Evolutionary conservation across 345 rosid genomes (phyloP), one percentile per base, ranked within the genome.

Genomic region (Linum usitatissimum): DNA sequence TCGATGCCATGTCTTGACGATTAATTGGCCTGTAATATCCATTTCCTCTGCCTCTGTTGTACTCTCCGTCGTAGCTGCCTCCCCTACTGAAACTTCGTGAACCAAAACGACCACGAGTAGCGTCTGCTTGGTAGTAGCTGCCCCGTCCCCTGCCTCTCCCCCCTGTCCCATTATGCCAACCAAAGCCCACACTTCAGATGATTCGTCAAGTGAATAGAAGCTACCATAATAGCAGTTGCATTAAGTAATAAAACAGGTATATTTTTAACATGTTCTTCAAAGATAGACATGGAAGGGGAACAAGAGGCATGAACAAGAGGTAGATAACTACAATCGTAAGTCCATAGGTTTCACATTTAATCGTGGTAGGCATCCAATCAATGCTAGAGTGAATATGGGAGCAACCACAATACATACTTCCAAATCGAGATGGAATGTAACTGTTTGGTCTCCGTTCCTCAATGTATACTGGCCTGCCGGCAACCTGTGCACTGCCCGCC

Each of bases 381-480:
- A 3, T 4, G 20, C 30, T 15, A 55, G 5, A 55, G 20, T 17
- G 20, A 55, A 0, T 15, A 18, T 23, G 30, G 30, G 10, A 55
- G 15, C 36, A 58, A 58, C 19, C 39, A 48, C 66, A 68, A 48
- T 18, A 59, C 84, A 1, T 79, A 86, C 87, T 84, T 78, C 81
- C 83, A 51, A 76, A 79, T 66, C 87, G 86, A 53, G 70, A 74
- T 45, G 89, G 89, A 40, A 80, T 76, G 64, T 73, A 76, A 77
- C 78, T 80, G 63, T 80, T 84, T 7, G 79, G 82, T 77, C 88
- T 86, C 53, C 89, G 82, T 63, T 80, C 89, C 70, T 86, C 93
- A 48, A 86, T 82, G 70, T 78, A 78, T 17, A 84, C 89, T 49
- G 77, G 85, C 65, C 80, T 79, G 59, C 85, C 89, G 15, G 81